Base-by-base conservation (phyloP, 2,329 filamentous ascomycete species). In the Ophiocordyceps camponoti-saundersi region DNA sequence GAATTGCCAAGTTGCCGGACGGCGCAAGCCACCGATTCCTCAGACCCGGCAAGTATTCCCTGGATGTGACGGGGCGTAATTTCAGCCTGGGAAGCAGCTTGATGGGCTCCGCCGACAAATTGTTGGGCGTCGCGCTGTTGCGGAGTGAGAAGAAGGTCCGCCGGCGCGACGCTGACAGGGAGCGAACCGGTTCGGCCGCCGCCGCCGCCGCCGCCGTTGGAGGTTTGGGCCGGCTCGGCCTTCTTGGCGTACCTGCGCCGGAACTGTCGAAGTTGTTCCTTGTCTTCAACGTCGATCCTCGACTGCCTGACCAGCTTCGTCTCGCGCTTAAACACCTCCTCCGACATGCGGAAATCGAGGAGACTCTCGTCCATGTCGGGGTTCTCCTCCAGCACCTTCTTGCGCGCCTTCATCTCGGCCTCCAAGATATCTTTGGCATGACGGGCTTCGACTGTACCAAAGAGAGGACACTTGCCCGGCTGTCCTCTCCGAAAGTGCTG, bases 401-500 rank as follows among this genome's bases (percentile, higher is more conserved):
- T 67, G 21, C 75, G 69, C 1, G 77, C 75, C 40, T 67, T 65
- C 44, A 70, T 65, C 53, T 82, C 78, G 1, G 83, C 85, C 18
- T 65, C 67, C 18, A 68, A 67, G 16, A 85, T 75, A 52, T 87
- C 82, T 8, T 70, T 57, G 22, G 77, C 64, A 52, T 88, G 81
- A 3, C 79, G 72, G 42, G 69, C 58, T 51, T 80, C 72, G 5
- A 65, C 63, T 42, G 69, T 70, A 44, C 89, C 84, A 53, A 82
- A 84, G 0, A 89, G 64, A 1, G 79, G 77, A 51, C 85, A 90
- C 49, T 75, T 75, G 1, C 70, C 71, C 0, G 44, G 44, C 48
- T 66, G 71, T 1, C 72, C 71, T 13, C 71, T 72, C 44, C 67
- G 57, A 55, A 93, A 93, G 60, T 93, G 87, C 0, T 66, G 53